Base-by-base conservation (phyloP, 805 yeast genomes). In the Brettanomyces bruxellensis region DNA sequence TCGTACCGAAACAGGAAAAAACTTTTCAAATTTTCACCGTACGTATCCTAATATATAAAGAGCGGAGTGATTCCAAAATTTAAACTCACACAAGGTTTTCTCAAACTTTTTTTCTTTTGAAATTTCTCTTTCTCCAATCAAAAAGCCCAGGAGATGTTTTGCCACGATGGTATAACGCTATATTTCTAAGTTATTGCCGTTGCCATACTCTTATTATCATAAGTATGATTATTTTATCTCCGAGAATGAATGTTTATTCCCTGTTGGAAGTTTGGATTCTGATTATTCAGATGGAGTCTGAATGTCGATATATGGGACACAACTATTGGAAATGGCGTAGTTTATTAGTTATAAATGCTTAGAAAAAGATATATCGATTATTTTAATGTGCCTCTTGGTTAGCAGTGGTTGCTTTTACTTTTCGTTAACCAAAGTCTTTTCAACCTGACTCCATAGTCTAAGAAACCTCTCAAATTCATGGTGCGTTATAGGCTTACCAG, bases 121-220 rank as follows among this genome's bases (percentile, higher is more conserved):
- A 28, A 41, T 50, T 49, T 55, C 59, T 58, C 58, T 56, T 60
- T 61, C 70, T 60, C 58, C 64, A 76, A 76, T 76, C 81, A 76
- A 77, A 77, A 77, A 76, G 76, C 64, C 62, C 55, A 56, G 70
- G 82, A 78, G 79, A 75, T 68, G 67, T 73, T 35, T 74, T 77
- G 83, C 83, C 83, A 78, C 83, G 83, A 69, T 81, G 81, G 66
- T 74, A 65, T 72, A 71, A 75, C 71, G 77, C 23, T 65, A 71
- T 49, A 71, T 70, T 69, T 70, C 73, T 80, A 75, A 75, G 79
- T 75, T 72, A 70, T 68, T 65, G 69, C 65, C 81, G 81, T 76
- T 78, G 83, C 83, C 83, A 78, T 76, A 66, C 69, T 51, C 39
- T 47, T 40, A 22, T 28, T 30, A 40, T 40, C 36, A 49, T 54